Conservation (phyloP, 2,329 filamentous ascomycete genomes). For the Colletotrichum camelliae region DNA sequence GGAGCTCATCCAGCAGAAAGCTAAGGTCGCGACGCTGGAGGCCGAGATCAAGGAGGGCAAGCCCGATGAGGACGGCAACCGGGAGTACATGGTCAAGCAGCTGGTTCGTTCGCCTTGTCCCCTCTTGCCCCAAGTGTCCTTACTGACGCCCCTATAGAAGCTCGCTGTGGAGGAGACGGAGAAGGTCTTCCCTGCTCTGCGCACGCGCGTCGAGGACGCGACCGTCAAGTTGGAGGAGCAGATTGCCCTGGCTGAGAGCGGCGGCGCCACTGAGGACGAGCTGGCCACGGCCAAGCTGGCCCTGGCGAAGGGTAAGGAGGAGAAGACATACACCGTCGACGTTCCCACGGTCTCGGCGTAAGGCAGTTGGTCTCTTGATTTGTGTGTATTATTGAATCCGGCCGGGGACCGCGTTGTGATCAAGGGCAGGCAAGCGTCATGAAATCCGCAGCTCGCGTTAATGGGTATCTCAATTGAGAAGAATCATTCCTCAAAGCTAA, state of each 20-base stretch:
- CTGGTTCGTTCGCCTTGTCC: slow-evolving; percentile 63
- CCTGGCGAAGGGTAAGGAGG: slow-evolving; percentile 53
- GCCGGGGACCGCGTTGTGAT: neutral
- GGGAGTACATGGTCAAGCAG: slow-evolving; percentile 81
- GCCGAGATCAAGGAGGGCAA: slow-evolving; percentile 57
- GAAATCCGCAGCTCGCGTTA: neutral
- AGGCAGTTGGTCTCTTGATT: neutral
- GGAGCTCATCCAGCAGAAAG: slow-evolving; percentile 78
- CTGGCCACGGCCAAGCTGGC: slow-evolving; percentile 60
- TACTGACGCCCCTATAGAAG: slow-evolving; percentile 54
- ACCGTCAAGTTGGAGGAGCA: slow-evolving; percentile 77
- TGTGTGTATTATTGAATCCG: neutral
- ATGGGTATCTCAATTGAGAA: slow-evolving; percentile 22
- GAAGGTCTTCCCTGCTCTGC: slow-evolving; percentile 77
- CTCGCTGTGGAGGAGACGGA: slow-evolving; percentile 87
- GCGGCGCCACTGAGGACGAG: slow-evolving; percentile 52
- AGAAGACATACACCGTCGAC: slow-evolving; percentile 23
- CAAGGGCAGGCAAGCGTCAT: neutral
- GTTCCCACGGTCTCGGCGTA: neutral
- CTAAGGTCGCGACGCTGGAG: slow-evolving; percentile 72
- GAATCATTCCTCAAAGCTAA: neutral
- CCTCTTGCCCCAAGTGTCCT: neutral
- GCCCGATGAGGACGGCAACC: slow-evolving; percentile 72
- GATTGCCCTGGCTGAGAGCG: slow-evolving; percentile 67
- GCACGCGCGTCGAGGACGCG: slow-evolving; percentile 73